Percentiles rank a stretch among this genome's conserved stretches.
Evolutionary conservation across 331 rosid species (phyloP).

Genomic region (Prunus yedoensis): DNA sequence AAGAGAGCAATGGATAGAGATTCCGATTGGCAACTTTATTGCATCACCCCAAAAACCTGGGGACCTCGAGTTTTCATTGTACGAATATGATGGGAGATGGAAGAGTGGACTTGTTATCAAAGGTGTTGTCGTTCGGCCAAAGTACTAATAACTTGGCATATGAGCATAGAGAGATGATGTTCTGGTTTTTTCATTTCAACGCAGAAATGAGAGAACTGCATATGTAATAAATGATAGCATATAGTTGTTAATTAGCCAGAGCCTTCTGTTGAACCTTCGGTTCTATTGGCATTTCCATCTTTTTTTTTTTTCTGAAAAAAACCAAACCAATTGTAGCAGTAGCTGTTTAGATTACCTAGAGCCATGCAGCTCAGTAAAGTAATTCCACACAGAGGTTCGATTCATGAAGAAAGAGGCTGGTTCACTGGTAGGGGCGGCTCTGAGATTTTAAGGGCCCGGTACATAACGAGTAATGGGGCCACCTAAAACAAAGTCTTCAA

Average conservation of each 20-base stretch:
- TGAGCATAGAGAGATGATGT: background rate
- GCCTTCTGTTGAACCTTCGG: background rate
- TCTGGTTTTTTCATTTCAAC: background rate
- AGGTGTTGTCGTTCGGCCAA: slow-evolving; percentile 52
- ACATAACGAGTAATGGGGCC: too few species aligned
- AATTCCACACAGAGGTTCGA: too few species aligned
- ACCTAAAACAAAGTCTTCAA: too few species aligned
- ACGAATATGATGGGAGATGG: slow-evolving; percentile 53
- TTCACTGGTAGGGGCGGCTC: too few species aligned
- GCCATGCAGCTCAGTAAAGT: too few species aligned
- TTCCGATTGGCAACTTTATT: slow-evolving; percentile 53
- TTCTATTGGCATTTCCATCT: too few species aligned
- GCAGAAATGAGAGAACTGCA: slow-evolving; percentile 9
- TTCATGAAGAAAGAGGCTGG: too few species aligned
- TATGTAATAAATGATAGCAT: background rate
- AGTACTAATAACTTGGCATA: slow-evolving; percentile 11
- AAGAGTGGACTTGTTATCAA: slow-evolving; percentile 60
- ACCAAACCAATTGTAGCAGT: too few species aligned
- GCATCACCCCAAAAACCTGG: slow-evolving; percentile 37
- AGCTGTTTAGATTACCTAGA: too few species aligned
- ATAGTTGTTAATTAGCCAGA: too few species aligned
- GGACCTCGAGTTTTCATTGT: slow-evolving; percentile 45
- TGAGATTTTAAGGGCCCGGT: too few species aligned
- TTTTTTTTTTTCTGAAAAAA: too few species aligned
- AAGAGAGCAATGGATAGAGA: slow-evolving; percentile 54